Base-by-base conservation (phyloP, 1,284 basidiomycete species). In the Leccinum huronense region DNA sequence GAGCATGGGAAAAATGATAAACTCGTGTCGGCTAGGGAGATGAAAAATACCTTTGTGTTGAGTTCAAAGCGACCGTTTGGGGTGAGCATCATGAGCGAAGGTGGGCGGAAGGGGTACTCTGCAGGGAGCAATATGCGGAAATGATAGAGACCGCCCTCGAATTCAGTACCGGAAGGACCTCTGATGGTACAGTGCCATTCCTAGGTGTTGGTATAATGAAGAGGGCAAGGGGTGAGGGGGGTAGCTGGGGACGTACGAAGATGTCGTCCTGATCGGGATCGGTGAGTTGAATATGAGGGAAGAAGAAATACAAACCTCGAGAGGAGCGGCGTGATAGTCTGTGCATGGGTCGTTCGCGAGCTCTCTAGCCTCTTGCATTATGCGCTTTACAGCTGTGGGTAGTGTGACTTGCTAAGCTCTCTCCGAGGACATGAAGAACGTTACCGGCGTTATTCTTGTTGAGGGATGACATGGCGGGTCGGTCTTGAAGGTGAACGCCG, bases 151-250 rank as follows among this genome's bases (percentile, higher is more conserved):
- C 94, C 93, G 63, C 93, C 93, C 73, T 96, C 93, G 68, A 93
- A 98, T 72, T 97, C 95, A 33, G 91, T 95, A 5, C 88, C 93
- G 19, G 84, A 72, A 3, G 96, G 88, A 1, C 96, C 97, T 66
- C 94, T 88, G 59, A 98, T 83, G 7, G 97, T 98, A 72, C 95
- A 98, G 75, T 98, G 96, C 97, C 97, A 99, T 82, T 97, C 95
- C 90, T 93, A 11, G 45, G 59, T 30, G 14, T 5, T 9, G 58
- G 40, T 57, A 70, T 71, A 68, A 77, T 65, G 31, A 75, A 80
- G 76, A 67, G 59, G 60, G 68, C 65, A 69, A 5, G 59, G 16
- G 64, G 64, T 63, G 36, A 14, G 57, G 63, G 27, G 45, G 60
- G 27, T 3, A 11, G 30, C 19, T 45, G 57, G 48, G 3, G 42